Conservation (phyloP, 2,329 filamentous ascomycete species). For the Aspergillus sp. region DNA sequence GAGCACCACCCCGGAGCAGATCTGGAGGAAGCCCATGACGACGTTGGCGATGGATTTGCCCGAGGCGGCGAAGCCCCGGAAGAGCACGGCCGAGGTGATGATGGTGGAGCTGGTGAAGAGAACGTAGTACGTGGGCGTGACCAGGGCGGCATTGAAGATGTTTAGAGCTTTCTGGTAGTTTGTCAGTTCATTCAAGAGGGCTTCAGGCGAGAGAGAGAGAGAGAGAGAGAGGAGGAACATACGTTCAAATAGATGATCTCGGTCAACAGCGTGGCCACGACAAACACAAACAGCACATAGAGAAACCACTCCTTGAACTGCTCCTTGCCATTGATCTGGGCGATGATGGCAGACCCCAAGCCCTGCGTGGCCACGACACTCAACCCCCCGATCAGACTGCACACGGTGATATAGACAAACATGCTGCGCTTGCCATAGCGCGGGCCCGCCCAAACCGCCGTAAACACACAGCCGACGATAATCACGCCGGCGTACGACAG, state of each 20-base stretch:
- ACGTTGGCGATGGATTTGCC: slow-evolving; percentile 74
- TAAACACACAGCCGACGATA: slow-evolving; percentile 61
- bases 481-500: slow-evolving; percentile 76
- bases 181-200: slow-evolving; percentile 2
- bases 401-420: slow-evolving; percentile 94
- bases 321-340: slow-evolving; percentile 68
- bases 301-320: slow-evolving; percentile 98
- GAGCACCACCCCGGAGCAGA: slow-evolving; percentile 85
- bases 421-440: slow-evolving; percentile 93
- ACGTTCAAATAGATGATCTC: slow-evolving; percentile 96
- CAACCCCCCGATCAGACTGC: slow-evolving; percentile 85
- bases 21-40: slow-evolving; percentile 85
- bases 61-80: slow-evolving; percentile 87
- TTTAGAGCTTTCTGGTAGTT: slow-evolving; percentile 84
- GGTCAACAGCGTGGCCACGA: slow-evolving; percentile 76
- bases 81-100: slow-evolving; percentile 83
- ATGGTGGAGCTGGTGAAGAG: slow-evolving; percentile 96
- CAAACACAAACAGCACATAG: slow-evolving; percentile 85
- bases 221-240: slow-evolving; percentile 38
- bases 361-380: slow-evolving; percentile 95
- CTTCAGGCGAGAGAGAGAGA: background rate
- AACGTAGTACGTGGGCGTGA: slow-evolving; percentile 97
- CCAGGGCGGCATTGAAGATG: slow-evolving; percentile 89
- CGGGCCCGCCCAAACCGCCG: slow-evolving; percentile 73
- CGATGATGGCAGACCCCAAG: slow-evolving; percentile 80